Percentiles rank a stretch among this genome's conserved stretches.
Conservation (phyloP, 257 asterid genomes). For the Dorcoceras hygrometricum region DNA sequence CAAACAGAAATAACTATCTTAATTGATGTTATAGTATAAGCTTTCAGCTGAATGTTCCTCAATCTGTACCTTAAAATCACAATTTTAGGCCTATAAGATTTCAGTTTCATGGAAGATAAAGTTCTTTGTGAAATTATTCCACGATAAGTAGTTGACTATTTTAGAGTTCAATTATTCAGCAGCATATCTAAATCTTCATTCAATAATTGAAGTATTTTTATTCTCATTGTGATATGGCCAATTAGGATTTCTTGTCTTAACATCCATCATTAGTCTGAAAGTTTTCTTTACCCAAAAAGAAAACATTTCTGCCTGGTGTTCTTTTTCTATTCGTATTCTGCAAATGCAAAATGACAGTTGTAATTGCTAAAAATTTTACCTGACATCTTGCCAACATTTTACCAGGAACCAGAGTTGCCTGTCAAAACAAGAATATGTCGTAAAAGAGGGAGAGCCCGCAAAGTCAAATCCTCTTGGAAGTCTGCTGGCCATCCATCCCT, state of each 20-base stretch:
- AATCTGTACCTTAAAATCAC: not conserved
- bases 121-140: not conserved
- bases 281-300: not conserved
- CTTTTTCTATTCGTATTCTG: not conserved
- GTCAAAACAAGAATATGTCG: constrained; percentile 79
- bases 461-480: constrained; percentile 87
- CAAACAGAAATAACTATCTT: not conserved
- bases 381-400: not conserved
- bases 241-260: not conserved
- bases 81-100: not conserved
- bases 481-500: constrained; percentile 98
- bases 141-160: not conserved
- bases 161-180: not conserved
- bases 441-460: constrained; percentile 83
- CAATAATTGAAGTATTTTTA: not conserved
- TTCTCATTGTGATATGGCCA: not conserved
- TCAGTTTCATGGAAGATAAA: not conserved
- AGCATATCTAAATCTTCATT: not conserved
- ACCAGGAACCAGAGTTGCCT: constrained; percentile 57
- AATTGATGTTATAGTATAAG: not conserved
- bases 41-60: not conserved
- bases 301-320: not conserved
- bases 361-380: not conserved
- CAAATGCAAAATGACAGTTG: not conserved
- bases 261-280: not conserved